A percentile compares a stretch with the other conserved stretches of the same genome.
These are phyloP conservation scores for Monilinia vaccinii-corymbosi DNA, from an alignment of 2,329 filamentous ascomycete species.

Conservation along the genomic window DNA sequence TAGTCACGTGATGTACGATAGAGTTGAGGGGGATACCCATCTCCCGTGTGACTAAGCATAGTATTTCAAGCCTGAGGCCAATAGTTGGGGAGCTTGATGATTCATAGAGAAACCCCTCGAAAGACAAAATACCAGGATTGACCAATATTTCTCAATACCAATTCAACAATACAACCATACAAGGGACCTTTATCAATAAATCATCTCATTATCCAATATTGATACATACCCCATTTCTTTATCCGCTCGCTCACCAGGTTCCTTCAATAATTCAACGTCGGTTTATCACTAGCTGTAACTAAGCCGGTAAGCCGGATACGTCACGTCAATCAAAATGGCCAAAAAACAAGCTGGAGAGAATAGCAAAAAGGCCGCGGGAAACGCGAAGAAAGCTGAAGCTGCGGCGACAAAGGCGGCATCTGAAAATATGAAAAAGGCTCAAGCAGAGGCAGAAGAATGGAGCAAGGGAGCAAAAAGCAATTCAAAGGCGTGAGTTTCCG, in stretches of 20 bases:
- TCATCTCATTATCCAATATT: not conserved
- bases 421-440: constrained; percentile 56
- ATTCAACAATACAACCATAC: not conserved
- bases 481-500: constrained; percentile 67
- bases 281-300: not conserved
- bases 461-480: constrained; percentile 74
- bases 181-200: not conserved
- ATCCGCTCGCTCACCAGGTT: constrained; percentile 2
- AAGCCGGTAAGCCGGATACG: constrained; percentile 4
- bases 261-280: not conserved
- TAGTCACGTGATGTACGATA: too few species aligned
- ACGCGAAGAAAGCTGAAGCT: constrained; percentile 85
- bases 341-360: constrained; percentile 69
- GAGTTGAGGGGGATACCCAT: too few species aligned
- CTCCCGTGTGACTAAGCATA: too few species aligned
- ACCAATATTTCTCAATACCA: constrained; percentile 3
- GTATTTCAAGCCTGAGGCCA: too few species aligned
- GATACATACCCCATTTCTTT: not conserved
- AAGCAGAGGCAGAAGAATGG: constrained; percentile 70
- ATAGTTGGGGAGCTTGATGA: not conserved
- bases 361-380: constrained; percentile 81
- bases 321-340: constrained; percentile 44
- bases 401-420: constrained; percentile 71
- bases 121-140: not conserved
- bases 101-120: not conserved